phyloP scores from a whole-genome alignment of 352 stramenopile genomes.

The Phytopythium litorale region DNA sequence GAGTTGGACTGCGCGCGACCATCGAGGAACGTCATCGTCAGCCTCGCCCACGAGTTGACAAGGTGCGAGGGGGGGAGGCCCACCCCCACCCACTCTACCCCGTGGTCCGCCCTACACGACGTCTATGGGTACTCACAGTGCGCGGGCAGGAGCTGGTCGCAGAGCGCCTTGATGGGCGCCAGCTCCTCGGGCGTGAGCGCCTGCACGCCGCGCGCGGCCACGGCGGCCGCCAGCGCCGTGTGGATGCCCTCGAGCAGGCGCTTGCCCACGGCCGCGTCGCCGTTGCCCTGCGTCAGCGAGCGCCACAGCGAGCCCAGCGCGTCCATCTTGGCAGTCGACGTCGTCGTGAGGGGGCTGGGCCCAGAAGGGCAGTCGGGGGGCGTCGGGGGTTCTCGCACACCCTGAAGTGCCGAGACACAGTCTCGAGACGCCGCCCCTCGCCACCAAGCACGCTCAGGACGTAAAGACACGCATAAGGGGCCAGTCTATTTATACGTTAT shows the following conservation, averaged over 20 bases:
- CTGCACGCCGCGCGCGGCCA: slow-evolving; percentile 28
- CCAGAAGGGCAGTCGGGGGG: too few species aligned
- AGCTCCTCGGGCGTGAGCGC: slow-evolving; percentile 58
- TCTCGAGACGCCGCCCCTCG: too few species aligned
- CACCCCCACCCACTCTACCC: not conserved
- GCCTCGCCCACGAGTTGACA: not conserved
- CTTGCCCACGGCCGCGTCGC: slow-evolving; percentile 24
- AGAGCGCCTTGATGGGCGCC: slow-evolving; percentile 57
- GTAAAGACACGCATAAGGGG: slow-evolving; percentile 20
- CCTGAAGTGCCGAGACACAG: too few species aligned
- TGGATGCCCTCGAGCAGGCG: slow-evolving; percentile 54
- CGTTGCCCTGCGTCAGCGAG: slow-evolving; percentile 28
- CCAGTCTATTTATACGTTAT: too few species aligned
- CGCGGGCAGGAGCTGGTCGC: slow-evolving; percentile 55
- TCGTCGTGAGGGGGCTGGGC: too few species aligned
- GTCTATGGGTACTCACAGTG: slow-evolving; percentile 38
- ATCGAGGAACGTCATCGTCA: not conserved
- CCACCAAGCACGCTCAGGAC: not conserved
- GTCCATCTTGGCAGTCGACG: slow-evolving; percentile 23
- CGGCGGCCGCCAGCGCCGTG: slow-evolving; percentile 31
- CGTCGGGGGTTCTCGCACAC: too few species aligned
- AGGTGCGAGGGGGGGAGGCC: too few species aligned
- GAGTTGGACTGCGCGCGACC: slow-evolving; percentile 38
- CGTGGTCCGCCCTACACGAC: slow-evolving; percentile 1
- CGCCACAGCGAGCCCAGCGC: slow-evolving; percentile 44